phyloP scores from a whole-genome alignment of 345 rosid genomes.

The Salix purpurea region DNA sequence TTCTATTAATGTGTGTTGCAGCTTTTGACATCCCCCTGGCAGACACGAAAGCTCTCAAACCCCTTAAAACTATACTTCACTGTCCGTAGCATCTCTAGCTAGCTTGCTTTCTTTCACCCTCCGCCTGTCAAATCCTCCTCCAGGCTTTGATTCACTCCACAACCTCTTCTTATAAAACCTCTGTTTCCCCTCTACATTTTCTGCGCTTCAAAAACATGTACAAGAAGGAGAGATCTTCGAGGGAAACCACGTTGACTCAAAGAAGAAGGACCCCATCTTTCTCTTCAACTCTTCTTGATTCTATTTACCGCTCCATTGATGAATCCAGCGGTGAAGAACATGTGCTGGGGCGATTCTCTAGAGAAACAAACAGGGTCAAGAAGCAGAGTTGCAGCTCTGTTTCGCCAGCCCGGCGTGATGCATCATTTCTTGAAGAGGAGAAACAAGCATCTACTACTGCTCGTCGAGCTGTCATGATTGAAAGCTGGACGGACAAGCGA shows the following conservation, averaged over 20 bases:
- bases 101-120: not conserved
- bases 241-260: conserved; percentile 35
- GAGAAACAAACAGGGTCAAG: conserved; percentile 19
- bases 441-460: conserved; percentile 24
- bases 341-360: conserved; percentile 8
- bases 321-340: conserved; percentile 28
- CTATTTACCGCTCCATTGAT: conserved; percentile 68
- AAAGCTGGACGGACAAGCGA: conserved; percentile 52
- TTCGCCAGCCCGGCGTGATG: conserved; percentile 4
- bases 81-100: conserved; percentile 1
- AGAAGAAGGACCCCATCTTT: conserved; percentile 76
- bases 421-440: not conserved
- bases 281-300: conserved; percentile 75
- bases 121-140: not conserved
- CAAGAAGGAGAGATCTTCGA: conserved; percentile 30
- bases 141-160: not conserved
- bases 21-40: conserved; percentile 61
- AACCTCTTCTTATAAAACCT: not conserved
- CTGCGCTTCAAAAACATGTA: conserved; percentile 21
- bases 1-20: conserved; percentile 34
- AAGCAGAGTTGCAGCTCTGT: conserved; percentile 35
- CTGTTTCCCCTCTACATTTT: not conserved
- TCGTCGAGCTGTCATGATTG: conserved; percentile 46
- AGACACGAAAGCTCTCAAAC: conserved; percentile 36
- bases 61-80: conserved; percentile 17